Base-by-base conservation (phyloP, 139 green algal genomes). In the Pleodorina starrii region DNA sequence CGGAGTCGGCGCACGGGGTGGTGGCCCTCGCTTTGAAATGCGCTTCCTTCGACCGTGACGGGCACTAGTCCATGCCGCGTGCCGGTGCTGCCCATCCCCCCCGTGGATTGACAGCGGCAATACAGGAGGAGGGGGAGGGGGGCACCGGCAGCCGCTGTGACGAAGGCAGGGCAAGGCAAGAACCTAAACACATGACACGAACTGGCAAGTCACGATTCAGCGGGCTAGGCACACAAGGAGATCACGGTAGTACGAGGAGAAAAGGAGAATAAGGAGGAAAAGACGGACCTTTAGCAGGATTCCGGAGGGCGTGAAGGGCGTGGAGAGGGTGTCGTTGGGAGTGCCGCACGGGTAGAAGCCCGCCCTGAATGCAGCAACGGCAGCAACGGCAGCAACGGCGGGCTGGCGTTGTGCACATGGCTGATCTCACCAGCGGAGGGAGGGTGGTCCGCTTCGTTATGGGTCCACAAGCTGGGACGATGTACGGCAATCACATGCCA, bases 221-320 rank as follows among this genome's bases (percentile, higher is more conserved):
- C 54, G 54, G 29, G 25, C 21, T 66, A 66, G 21, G 29, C 25
- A 25, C 5, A 9, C 54, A 66, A 32, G 17, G 25, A 66, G 29
- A 25, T 27, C 25, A 66, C 2, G 25, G 2, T 32, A 21, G 29
- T 12, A 66, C 29, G 3, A 12, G 25, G 5, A 32, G 29, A 66
- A 25, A 21, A 4, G 54, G 54, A 5, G 21, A 25, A 2, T 66
- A 25, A 60, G 51, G 51, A 25, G 25, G 54, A 57, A 77, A 3
- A 12, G 43, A 40, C 94, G 66, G 6, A 94, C 96, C 90, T 98
- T 98, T 54, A 98, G 84, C 4, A 98, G 91, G 0, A 96, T 91
- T 16, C 90, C 94, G 1, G 85, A 94, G 14, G 94, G 94, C 14
- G 57, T 79, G 81, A 88, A 86, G 42, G 78, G 68, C 11, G 73